Base-by-base conservation (phyloP, 345 rosid genomes). In the Pseudoturritis turrita region DNA sequence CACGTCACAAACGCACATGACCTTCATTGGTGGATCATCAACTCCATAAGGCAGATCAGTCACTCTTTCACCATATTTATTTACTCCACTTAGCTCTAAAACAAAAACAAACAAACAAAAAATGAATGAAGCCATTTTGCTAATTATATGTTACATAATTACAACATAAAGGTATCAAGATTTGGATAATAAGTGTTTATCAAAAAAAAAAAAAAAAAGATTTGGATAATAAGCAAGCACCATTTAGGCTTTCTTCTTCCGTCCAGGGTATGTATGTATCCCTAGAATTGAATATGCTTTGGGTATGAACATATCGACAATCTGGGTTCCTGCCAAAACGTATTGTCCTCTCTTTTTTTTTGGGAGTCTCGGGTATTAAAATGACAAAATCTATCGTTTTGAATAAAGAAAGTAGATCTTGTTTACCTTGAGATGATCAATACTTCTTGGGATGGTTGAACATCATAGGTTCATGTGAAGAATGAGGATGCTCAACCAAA, bases 401-500 rank as follows among this genome's bases (percentile, higher is more conserved):
- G 74, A 8, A 35, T 44, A 51, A 43, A 37, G 7, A 21, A 18
- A 19, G 25, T 51, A 28, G 33, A 65, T 26, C n/a, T 60, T 31
- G 40, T 60, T 23, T 66, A 57, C 54, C 62, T 67, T 57, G 61
- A 57, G 72, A 47, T 28, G 54, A 49, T 74, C 55, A 74, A 59
- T 59, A 41, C 47, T 72, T 74, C 15, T 67, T 75, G 63, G 60
- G 47, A 68, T 47, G 37, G 23, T 66, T 50, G 3, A 71, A 51
- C 45, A 50, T 21, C 14, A 50, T 26, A 57, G 89, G 89, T 5
- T 91, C 89, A 25, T 91, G 96, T 65, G 96, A 94, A 55, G 88
- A 84, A 13, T 73, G 78, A 19, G 97, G 93, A 78, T 78, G 86
- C 73, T 94, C 97, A 46, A 94, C 97, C 58, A 94, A 74, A 84